Evolutionary conservation across 78 protist species (phyloP).

Genomic region (Dictyostelium citrinum): DNA sequence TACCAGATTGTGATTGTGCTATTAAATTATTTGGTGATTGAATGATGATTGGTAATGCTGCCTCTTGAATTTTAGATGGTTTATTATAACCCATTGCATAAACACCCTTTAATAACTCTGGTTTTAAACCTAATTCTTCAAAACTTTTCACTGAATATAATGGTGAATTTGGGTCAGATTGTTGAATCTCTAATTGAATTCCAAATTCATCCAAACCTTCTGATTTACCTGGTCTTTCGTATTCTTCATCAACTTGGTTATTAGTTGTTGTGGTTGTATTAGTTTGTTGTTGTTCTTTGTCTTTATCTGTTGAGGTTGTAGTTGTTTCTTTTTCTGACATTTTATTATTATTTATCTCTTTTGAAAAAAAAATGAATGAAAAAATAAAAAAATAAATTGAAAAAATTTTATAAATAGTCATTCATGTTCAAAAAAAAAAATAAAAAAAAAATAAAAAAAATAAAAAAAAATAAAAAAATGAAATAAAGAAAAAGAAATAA

Average conservation of each 20-base stretch:
- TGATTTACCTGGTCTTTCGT: constrained; percentile 8
- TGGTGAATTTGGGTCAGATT: constrained; percentile 74
- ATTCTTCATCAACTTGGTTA: not conserved
- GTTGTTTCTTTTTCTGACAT: not conserved
- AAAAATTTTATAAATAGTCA: not conserved
- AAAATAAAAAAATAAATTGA: not conserved
- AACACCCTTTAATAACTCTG: constrained; percentile 74
- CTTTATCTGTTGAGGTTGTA: not conserved
- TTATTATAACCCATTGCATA: constrained; percentile 80
- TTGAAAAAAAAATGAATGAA: not conserved
- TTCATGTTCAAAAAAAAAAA: not conserved
- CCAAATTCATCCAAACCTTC: constrained; percentile 24
- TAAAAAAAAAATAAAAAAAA: not conserved
- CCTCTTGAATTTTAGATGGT: constrained; percentile 86
- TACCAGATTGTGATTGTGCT: constrained; percentile 96
- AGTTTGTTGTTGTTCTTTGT: not conserved
- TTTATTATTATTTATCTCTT: not conserved
- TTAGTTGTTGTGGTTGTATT: not conserved
- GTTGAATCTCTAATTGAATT: constrained; percentile 18
- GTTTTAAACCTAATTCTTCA: constrained; percentile 69
- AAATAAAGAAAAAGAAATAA: no score
- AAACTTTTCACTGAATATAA: constrained; percentile 61
- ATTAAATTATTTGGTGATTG: constrained; percentile 72
- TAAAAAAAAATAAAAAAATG: not conserved
- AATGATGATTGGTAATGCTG: constrained; percentile 84